Percentiles rank a stretch among this genome's conserved stretches.
Evolutionary conservation across 345 rosid genomes (phyloP).

Genomic region (Anacardium occidentale): DNA sequence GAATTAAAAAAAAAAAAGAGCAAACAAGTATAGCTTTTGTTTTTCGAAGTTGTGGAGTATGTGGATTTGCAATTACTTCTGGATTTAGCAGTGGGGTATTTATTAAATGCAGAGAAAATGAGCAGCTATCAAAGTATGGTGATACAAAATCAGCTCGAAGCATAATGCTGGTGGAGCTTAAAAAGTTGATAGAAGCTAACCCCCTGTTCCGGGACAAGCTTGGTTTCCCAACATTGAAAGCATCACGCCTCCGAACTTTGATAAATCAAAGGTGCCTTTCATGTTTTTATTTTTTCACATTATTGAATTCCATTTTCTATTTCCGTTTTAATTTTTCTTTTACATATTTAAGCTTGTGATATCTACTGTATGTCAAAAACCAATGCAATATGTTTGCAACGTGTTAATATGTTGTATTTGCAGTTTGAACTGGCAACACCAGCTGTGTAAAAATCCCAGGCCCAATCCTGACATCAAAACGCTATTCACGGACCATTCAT

Average conservation of each 20-base stretch:
- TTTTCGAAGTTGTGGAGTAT: not conserved
- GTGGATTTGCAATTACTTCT: not conserved
- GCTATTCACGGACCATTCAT: constrained; percentile 56
- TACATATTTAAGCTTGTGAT: constrained; percentile 56
- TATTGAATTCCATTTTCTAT: not conserved
- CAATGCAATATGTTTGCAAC: not conserved
- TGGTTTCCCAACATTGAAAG: constrained; percentile 30
- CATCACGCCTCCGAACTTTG: constrained; percentile 33
- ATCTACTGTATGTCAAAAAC: constrained; percentile 37
- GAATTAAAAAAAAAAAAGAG: not conserved
- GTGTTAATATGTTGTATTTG: not conserved
- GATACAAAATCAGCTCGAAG: constrained; percentile 39
- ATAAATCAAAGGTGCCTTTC: constrained; percentile 34
- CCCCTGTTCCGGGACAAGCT: constrained; percentile 38
- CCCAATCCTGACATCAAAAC: constrained; percentile 72
- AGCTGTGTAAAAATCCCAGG: constrained; percentile 70
- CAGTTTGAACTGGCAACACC: constrained; percentile 84
- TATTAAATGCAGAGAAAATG: constrained; percentile 26
- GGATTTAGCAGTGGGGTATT: not conserved
- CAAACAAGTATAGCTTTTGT: not conserved
- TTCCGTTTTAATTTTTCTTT: not conserved
- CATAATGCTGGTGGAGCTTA: constrained; percentile 34
- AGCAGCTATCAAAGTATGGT: constrained; percentile 35
- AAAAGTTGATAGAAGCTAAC: constrained; percentile 34
- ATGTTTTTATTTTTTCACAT: not conserved